A percentile compares a stretch with the other conserved stretches of the same genome.
These are phyloP conservation scores for Endothia cerciana DNA, from an alignment of 2,329 filamentous ascomycete genomes.

Conservation along the genomic window DNA sequence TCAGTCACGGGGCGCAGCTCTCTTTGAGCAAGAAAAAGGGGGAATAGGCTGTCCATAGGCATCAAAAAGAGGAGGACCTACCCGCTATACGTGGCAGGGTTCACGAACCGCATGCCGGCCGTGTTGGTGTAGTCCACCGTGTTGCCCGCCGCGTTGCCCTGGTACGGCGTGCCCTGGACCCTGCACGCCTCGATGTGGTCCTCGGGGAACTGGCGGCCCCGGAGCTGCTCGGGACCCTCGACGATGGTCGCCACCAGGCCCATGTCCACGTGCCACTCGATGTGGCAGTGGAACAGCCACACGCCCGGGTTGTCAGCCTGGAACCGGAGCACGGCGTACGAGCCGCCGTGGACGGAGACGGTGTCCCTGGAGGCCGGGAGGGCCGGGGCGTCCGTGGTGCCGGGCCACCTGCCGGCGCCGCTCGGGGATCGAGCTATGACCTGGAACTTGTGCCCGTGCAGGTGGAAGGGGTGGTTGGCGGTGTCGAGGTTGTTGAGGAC, in stretches of 20 bases:
- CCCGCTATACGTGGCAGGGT: conserved; percentile 54
- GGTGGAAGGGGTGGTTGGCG: conserved; percentile 55
- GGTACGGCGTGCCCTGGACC: conserved; percentile 49
- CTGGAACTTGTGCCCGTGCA: conserved; percentile 61
- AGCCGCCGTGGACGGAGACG: conserved; percentile 44
- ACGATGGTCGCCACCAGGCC: conserved; percentile 60
- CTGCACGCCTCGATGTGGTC: conserved; percentile 57
- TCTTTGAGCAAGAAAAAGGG: too few relatives aligned
- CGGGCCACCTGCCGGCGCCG: conserved; percentile 43
- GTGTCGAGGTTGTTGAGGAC: conserved; percentile 54
- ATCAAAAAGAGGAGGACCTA: conserved; percentile 35
- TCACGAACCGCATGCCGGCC: conserved; percentile 52
- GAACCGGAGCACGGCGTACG: conserved; percentile 57
- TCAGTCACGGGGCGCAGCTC: background rate
- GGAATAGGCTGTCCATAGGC: too few relatives aligned
- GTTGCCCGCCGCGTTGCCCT: conserved; percentile 72
- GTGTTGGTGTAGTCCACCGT: conserved; percentile 58
- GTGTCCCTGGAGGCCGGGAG: conserved; percentile 44
- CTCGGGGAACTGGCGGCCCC: conserved; percentile 57
- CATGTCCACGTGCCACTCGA: conserved; percentile 65
- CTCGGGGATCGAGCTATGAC: conserved; percentile 48
- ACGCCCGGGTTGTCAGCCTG: conserved; percentile 56
- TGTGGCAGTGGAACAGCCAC: conserved; percentile 63
- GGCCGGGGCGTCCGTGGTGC: conserved; percentile 36
- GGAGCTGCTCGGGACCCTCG: conserved; percentile 61